Conservation (phyloP, 768 basidiomycete genomes). For the Termitomyces titanicus region DNA sequence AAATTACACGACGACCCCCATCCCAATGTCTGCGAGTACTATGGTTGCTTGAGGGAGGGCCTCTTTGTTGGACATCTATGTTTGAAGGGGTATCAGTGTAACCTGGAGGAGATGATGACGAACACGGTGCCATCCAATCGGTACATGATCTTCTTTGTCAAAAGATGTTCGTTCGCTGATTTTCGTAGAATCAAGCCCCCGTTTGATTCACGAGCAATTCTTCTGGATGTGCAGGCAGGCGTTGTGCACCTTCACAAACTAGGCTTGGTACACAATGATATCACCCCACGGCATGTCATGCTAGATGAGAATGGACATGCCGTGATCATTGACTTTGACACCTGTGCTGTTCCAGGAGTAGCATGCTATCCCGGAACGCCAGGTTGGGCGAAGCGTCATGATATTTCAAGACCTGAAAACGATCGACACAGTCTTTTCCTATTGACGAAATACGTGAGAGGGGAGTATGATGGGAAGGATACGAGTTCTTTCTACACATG, state of each 20-base stretch:
- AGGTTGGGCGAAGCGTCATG: slow-evolving; percentile 4
- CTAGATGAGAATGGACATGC: slow-evolving; percentile 4
- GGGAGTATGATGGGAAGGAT: slow-evolving; percentile 6
- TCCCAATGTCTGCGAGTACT: slow-evolving; percentile 2
- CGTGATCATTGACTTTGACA: slow-evolving; percentile 5
- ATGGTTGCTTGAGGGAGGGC: slow-evolving; percentile 9
- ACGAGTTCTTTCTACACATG: neutral
- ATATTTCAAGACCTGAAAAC: slow-evolving; percentile 4
- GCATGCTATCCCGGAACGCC: slow-evolving; percentile 7
- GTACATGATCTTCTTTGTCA: neutral
- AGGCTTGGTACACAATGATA: slow-evolving; percentile 5
- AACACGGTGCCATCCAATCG: neutral
- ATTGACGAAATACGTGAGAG: slow-evolving; percentile 4
- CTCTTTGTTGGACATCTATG: slow-evolving; percentile 7
- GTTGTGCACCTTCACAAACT: slow-evolving; percentile 5
- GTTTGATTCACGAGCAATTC: slow-evolving; percentile 2
- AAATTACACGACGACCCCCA: slow-evolving; percentile 2
- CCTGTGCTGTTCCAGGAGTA: slow-evolving; percentile 4
- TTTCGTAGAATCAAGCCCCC: slow-evolving; percentile 1
- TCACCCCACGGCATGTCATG: slow-evolving; percentile 7
- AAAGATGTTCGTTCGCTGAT: neutral
- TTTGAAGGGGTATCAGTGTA: slow-evolving; percentile 9
- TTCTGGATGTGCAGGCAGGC: slow-evolving; percentile 3
- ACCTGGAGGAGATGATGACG: slow-evolving; percentile 7
- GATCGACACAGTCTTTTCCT: slow-evolving; percentile 6